Conservation (phyloP, 1,284 basidiomycete species). For the Pholiota adiposa region DNA sequence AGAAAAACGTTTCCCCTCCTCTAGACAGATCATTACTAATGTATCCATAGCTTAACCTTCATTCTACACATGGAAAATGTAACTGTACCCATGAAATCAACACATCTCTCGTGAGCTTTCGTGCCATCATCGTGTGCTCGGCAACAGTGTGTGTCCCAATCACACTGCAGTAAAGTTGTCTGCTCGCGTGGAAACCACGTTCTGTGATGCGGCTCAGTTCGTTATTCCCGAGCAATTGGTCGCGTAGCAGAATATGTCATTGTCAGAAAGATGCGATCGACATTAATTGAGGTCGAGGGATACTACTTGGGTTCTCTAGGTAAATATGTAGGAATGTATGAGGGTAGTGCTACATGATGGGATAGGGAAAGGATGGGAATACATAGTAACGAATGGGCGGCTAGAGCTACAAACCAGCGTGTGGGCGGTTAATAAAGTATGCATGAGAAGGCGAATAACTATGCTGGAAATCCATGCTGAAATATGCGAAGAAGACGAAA, state of each 20-base stretch:
- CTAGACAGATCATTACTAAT: conserved; percentile 10
- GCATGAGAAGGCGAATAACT: conserved; percentile 7
- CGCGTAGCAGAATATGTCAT: conserved; percentile 3
- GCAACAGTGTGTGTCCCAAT: neutral
- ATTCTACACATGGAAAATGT: conserved; percentile 1
- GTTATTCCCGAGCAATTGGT: neutral
- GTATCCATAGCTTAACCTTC: conserved; percentile 23
- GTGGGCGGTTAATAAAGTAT: conserved; percentile 15
- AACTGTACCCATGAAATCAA: neutral
- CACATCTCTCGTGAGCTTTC: neutral
- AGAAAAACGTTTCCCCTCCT: conserved; percentile 1
- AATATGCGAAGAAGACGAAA: neutral
- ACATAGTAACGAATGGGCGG: conserved; percentile 11
- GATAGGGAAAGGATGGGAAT: conserved; percentile 6
- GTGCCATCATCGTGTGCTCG: neutral
- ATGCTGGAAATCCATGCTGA: conserved; percentile 17
- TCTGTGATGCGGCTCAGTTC: conserved; percentile 1
- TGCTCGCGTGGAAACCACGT: conserved; percentile 8
- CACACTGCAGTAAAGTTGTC: neutral
- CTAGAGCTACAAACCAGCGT: conserved; percentile 24
- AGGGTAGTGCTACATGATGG: conserved; percentile 31
- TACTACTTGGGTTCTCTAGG: conserved; percentile 16
- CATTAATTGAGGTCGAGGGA: conserved; percentile 14
- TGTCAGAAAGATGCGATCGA: conserved; percentile 4
- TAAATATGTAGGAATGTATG: conserved; percentile 12